Conservation (phyloP, 805 yeast genomes). For the Saturnispora quitensis region DNA sequence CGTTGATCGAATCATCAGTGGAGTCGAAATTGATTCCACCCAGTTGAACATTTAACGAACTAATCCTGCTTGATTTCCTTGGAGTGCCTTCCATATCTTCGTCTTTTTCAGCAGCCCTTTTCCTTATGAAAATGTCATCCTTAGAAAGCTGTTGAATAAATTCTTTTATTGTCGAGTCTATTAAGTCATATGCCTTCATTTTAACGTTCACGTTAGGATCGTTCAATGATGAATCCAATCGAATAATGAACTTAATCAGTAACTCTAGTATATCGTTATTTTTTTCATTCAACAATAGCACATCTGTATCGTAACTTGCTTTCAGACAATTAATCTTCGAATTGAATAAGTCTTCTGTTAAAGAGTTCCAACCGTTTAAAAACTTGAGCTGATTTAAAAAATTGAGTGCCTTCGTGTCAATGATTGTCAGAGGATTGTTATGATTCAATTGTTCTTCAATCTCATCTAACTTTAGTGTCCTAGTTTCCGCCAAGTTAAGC, state of each 20-base stretch:
- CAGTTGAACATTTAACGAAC: slow-evolving; percentile 12
- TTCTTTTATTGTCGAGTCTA: background rate
- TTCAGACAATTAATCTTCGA: slow-evolving; percentile 31
- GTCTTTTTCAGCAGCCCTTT: background rate
- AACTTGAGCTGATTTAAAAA: slow-evolving; percentile 41
- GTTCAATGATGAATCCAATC: slow-evolving; percentile 1
- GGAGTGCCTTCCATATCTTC: background rate
- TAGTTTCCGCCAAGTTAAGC: background rate
- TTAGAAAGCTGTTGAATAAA: background rate
- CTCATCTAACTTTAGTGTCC: background rate
- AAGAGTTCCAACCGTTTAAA: slow-evolving; percentile 46
- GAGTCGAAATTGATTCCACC: slow-evolving; percentile 5
- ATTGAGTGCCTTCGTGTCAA: slow-evolving; percentile 37
- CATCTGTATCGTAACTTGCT: slow-evolving; percentile 42
- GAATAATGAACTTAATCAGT: slow-evolving; percentile 6
- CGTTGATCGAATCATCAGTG: background rate
- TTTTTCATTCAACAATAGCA: background rate
- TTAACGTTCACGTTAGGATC: background rate
- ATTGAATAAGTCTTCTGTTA: slow-evolving; percentile 35
- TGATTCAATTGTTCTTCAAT: slow-evolving; percentile 34
- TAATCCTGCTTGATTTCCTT: slow-evolving; percentile 10
- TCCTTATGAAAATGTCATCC: background rate
- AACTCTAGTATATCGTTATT: background rate
- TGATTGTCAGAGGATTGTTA: slow-evolving; percentile 31
- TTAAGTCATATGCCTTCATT: background rate